Base-by-base conservation (phyloP, 345 rosid genomes). In the Syzygium aqueum region DNA sequence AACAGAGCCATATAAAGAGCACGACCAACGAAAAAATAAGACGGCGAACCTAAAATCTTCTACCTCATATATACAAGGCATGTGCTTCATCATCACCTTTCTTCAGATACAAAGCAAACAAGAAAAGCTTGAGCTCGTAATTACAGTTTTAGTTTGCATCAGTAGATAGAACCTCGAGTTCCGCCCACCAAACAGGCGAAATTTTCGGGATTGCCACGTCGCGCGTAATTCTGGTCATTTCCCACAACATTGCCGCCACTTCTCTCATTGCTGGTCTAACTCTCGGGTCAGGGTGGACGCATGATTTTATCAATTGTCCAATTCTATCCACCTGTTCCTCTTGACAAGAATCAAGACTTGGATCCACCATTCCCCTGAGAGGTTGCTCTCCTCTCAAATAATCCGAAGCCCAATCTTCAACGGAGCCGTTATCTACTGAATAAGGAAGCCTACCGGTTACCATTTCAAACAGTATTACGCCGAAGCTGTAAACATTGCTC, bases 151-250 rank as follows among this genome's bases (percentile, higher is more conserved):
- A 93, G 84, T 57, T 88, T 73, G 91, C 95, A 25, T 93, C 94
- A 3, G 93, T 78, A 4, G 99, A 95, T 91, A 95, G 78, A 88
- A 97, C 93, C 93, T 97, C 99, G 56, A 95, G 92, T 80, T 97
- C 99, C 49, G 98, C 99, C 99, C 99, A 97, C 99, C 99, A 96
- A 85, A 97, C 96, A 87, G 99, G 98, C 53, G 98, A 95, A 33
- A 95, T 52, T 90, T 94, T 95, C 1, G 99, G 99, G 5, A 37
- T 89, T 49, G 98, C 97, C 78, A 90, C 94, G 65, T 89, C 96
- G 0, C 93, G 93, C 37, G 90, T 85, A 84, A 97, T 87, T 61
- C 92, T 91, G 0, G 96, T 95, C 28, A 96, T 92, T 85, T 91
- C 97, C 54, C 92, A 90, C 87, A 97, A 89, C 88, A 92, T 91